Evolutionary conservation across 2,329 filamentous ascomycete species (phyloP), one percentile per base, ranked within the genome.

Genomic region (Cladosporium sp.): DNA sequence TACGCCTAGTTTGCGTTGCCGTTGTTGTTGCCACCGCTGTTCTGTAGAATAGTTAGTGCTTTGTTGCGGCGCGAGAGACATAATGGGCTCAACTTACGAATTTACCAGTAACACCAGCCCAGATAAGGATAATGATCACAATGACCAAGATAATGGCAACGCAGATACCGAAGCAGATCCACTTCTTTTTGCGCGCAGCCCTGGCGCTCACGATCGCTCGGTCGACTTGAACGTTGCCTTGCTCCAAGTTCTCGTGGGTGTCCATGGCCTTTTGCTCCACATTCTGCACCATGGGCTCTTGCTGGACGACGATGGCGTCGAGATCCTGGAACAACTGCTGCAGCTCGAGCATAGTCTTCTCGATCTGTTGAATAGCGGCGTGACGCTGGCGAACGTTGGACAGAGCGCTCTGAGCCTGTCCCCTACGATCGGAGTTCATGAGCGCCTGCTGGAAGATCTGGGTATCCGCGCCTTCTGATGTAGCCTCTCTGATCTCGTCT

Each of bases 381-480:
- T 96, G 90, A 58, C 93, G 86, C 64, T 88, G 83, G 68, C 86
- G 81, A 30, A 95, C 89, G 58, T 89, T 89, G 59, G 80, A 81
- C 50, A 95, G 78, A 30, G 89, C 89, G 32, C 84, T 82, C 57
- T 86, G 84, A 37, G 89, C 88, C 69, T 95, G 87, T 43, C 89
- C 88, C 65, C 84, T 83, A 64, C 89, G 85, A 70, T 86, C 86
- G 67, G 83, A 88, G 72, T 85, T 82, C 75, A 95, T 82, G 63
- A 96, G 78, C 51, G 89, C 88, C 69, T 95, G 88, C 65, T 86
- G 84, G 73, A 97, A 97, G 59, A 95, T 85, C 69, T 95, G 89
- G 47, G 84, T 82, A 57, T 85, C 80, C 73, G 78, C 59, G 80
- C 78, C 61, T 54, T 89, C 83, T 63, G 92, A 83, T 1, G 91